These are phyloP conservation scores for Moesziomyces aphidis DNA, from an alignment of 1,284 basidiomycete species.

Conservation along the genomic window DNA sequence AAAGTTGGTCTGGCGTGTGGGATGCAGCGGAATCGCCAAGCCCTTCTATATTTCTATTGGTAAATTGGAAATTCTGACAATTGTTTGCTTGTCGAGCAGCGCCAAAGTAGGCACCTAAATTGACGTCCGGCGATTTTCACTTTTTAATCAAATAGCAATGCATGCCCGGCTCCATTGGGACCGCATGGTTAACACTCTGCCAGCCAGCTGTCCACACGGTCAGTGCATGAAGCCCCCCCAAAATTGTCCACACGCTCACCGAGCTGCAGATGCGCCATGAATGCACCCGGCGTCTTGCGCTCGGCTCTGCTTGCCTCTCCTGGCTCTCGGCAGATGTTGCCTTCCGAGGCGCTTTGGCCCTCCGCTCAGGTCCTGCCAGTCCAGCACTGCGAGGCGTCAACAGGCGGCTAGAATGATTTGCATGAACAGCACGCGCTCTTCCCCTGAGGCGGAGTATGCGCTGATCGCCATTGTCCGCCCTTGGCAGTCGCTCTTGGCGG, in stretches of 20 bases:
- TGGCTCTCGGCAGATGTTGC: too few species aligned
- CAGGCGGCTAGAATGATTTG: too few species aligned
- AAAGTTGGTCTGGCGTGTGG: not conserved
- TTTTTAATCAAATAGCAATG: too few species aligned
- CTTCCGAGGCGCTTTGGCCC: too few species aligned
- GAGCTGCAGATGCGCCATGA: not conserved
- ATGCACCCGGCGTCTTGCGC: not conserved
- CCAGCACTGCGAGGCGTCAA: too few species aligned
- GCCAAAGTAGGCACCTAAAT: not conserved
- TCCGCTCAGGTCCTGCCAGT: too few species aligned
- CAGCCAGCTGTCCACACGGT: not conserved
- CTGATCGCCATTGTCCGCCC: too few species aligned
- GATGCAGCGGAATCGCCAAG: not conserved
- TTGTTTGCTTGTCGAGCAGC: not conserved
- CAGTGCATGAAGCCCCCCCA: not conserved
- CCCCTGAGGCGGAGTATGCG: too few species aligned
- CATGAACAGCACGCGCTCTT: too few species aligned
- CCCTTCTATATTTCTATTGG: not conserved
- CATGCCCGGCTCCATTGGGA: not conserved
- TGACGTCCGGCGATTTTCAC: not conserved
- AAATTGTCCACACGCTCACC: not conserved
- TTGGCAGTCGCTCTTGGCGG: too few species aligned
- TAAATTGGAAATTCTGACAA: not conserved
- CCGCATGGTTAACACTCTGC: not conserved
- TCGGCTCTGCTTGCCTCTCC: too few species aligned